Evolutionary conservation across 2,329 filamentous ascomycete species (phyloP).

Genomic region (Neoscytalidium dimidiatum): DNA sequence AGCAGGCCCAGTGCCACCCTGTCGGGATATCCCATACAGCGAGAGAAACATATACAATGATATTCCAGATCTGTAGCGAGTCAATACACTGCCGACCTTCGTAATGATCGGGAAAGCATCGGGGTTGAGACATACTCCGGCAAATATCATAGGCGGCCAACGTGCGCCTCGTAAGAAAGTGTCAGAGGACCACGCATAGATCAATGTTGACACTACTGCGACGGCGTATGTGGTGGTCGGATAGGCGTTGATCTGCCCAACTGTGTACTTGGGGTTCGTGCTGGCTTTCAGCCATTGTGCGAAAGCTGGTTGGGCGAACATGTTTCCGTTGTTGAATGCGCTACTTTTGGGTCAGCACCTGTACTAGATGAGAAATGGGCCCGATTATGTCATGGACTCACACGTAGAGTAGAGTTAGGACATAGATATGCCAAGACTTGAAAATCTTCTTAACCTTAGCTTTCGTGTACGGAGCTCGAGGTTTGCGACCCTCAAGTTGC

Average conservation of each 20-base stretch:
- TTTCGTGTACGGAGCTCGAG: slow-evolving; percentile 48
- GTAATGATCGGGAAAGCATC: too few relatives aligned
- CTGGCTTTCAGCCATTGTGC: slow-evolving; percentile 45
- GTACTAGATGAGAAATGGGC: too few relatives aligned
- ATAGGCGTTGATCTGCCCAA: slow-evolving; percentile 59
- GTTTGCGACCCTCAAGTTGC: slow-evolving; percentile 50
- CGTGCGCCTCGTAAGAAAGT: slow-evolving; percentile 59
- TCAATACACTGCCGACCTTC: too few relatives aligned
- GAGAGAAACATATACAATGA: slow-evolving; percentile 46
- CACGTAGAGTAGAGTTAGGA: slow-evolving; percentile 60
- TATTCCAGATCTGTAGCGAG: slow-evolving; percentile 21
- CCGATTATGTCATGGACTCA: slow-evolving; percentile 26
- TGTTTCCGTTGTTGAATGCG: slow-evolving; percentile 62
- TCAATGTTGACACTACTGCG: slow-evolving; percentile 60
- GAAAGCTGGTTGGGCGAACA: slow-evolving; percentile 58
- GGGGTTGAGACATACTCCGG: slow-evolving; percentile 42
- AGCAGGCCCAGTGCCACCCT: slow-evolving; percentile 66
- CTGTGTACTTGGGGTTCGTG: slow-evolving; percentile 44
- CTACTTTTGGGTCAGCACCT: slow-evolving; percentile 24
- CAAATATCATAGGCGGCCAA: slow-evolving; percentile 66
- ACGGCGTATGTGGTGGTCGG: slow-evolving; percentile 55
- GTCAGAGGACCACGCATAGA: slow-evolving; percentile 69
- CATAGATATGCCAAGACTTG: slow-evolving; percentile 65
- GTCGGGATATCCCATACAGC: slow-evolving; percentile 53
- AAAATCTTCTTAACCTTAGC: slow-evolving; percentile 63